Evolutionary conservation across 441 rosid genomes (phyloP).

Genomic region (Melastoma candidum): DNA sequence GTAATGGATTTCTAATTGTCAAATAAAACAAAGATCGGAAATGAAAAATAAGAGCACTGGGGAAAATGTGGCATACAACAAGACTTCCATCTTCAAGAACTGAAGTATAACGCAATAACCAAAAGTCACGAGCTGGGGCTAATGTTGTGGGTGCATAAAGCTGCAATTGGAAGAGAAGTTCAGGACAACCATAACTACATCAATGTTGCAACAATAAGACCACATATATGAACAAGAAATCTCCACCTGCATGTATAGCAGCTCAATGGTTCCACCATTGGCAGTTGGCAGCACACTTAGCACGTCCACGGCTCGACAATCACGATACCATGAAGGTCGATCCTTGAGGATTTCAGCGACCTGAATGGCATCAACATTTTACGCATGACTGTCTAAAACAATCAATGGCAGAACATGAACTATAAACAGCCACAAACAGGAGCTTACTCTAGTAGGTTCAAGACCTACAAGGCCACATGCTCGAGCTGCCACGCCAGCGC

Average conservation of each 20-base stretch:
- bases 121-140: conserved; percentile 98
- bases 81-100: conserved; percentile 97
- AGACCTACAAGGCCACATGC: conserved; percentile 99
- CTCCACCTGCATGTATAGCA: conserved; percentile 89
- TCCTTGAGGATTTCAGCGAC: conserved; percentile 98
- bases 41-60: too few relatives aligned
- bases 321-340: conserved; percentile 95
- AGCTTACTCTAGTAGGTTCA: conserved; percentile 92
- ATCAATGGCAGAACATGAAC: too few relatives aligned
- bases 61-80: conserved; percentile 46
- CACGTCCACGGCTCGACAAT: conserved; percentile 96
- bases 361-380: conserved; percentile 22
- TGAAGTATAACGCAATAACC: conserved; percentile 92
- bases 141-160: conserved; percentile 94
- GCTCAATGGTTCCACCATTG: conserved; percentile 98
- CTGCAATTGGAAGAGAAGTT: conserved; percentile 17
- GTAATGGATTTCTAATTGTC: too few relatives aligned
- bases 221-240: not conserved
- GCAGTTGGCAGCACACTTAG: conserved; percentile 94
- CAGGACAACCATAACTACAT: too few relatives aligned
- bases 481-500: conserved; percentile 99
- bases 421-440: not conserved
- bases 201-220: conserved; percentile 7
- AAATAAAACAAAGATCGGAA: too few relatives aligned
- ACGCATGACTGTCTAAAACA: not conserved